Conservation (phyloP, 177 flowering plant species). For the Vitis hybrid region DNA sequence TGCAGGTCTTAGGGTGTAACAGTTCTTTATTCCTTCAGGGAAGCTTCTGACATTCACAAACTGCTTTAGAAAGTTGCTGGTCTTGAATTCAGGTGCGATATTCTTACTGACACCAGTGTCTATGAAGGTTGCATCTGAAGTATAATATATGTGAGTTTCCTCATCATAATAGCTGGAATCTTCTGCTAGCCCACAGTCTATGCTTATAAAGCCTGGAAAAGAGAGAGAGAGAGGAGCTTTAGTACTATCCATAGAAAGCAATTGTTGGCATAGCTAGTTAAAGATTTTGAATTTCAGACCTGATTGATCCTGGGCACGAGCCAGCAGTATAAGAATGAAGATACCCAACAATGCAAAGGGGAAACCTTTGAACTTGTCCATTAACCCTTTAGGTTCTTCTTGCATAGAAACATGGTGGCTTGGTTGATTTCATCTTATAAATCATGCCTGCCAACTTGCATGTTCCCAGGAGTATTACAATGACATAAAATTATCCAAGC, state of each 20-base stretch:
- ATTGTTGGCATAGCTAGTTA: too few relatives aligned
- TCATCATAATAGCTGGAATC: constrained; percentile 16
- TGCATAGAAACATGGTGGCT: too few relatives aligned
- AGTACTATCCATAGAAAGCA: too few relatives aligned
- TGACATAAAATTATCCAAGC: too few relatives aligned
- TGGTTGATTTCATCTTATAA: too few relatives aligned
- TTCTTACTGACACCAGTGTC: constrained; percentile 26
- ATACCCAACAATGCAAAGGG: too few relatives aligned
- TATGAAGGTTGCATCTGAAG: constrained; percentile 29
- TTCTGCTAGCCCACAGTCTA: constrained; percentile 37
- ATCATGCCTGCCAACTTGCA: too few relatives aligned
- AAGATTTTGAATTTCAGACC: too few relatives aligned
- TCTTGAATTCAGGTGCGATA: constrained; percentile 18
- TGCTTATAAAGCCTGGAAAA: constrained; percentile 38
- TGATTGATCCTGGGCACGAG: too few relatives aligned
- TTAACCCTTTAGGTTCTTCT: not conserved
- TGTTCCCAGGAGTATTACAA: too few relatives aligned
- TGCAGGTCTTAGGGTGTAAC: constrained; percentile 21
- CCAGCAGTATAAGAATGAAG: too few relatives aligned
- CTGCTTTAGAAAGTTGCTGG: not conserved
- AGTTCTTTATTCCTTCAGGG: constrained; percentile 23
- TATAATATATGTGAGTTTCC: constrained; percentile 18
- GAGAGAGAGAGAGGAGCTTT: not conserved
- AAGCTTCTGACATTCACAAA: constrained; percentile 17
- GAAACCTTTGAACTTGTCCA: too few relatives aligned